Evolutionary conservation across 805 yeast genomes (phyloP), one percentile per base, ranked within the genome.

Genomic region (Zygosaccharomyces rouxii): DNA sequence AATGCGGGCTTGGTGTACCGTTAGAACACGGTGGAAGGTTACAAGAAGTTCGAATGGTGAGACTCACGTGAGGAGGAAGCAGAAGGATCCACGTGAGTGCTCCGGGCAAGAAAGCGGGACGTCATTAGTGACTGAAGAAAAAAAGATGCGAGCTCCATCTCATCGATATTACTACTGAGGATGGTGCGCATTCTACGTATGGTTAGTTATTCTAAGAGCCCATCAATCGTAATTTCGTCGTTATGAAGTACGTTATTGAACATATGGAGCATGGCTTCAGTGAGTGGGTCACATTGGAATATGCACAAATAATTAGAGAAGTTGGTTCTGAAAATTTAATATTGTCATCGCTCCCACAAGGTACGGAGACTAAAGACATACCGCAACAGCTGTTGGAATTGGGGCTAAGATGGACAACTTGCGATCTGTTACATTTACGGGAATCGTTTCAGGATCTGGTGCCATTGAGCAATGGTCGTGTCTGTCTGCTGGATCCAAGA

Each of bases 221-320:
- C n/a, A n/a, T n/a, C n/a, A n/a, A n/a, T n/a, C n/a, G n/a, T 11
- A 11, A 4, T 25, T 25, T n/a, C 18, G 31, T 28, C 18, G 44
- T 18, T 23, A 87, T 87, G 95, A 89, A 88, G 69, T 92, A 89
- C 74, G 80, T 94, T 46, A 89, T 92, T 45, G 99, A 92, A 68
- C 99, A 92, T 65, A 92, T 92, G 97, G 99, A 92, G 68, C 86
- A 81, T 52, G 98, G 96, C 1, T 89, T 92, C 76, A 88, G 96
- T 55, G 94, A 86, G 55, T 92, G 99, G 99, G 98, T 92, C 38
- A 77, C 79, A 25, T 74, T 94, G 5, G 99, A 92, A 61, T 92
- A 92, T 68, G 69, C 80, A 23, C 88, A 86, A 59, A 90, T 92
- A 50, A 79, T 89, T 42, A 73, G 79, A 47, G 97, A 92, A 52